Conservation (phyloP, 805 yeast species). For the Lachancea kluyveri region DNA sequence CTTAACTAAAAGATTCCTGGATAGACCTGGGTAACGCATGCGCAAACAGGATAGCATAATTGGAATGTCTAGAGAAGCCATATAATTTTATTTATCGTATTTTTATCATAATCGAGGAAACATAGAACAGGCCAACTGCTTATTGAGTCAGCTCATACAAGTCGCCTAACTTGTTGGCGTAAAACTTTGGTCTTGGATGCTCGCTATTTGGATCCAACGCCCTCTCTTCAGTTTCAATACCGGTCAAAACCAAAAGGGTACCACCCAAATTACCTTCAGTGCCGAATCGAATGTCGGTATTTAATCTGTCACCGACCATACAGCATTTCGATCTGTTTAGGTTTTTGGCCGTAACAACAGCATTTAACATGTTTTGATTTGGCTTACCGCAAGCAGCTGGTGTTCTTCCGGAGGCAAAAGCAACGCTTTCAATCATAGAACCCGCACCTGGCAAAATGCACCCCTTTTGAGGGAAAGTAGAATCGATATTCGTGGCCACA, state of each 20-base stretch:
- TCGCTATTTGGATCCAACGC: constrained; percentile 36
- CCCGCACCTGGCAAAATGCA: constrained; percentile 92
- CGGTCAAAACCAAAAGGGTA: constrained; percentile 83
- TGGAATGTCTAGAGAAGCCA: no score
- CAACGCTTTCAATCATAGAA: constrained; percentile 71
- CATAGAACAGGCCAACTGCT: no score
- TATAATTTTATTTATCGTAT: no score
- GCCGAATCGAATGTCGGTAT: constrained; percentile 94
- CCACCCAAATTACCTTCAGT: constrained; percentile 72
- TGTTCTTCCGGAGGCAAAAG: constrained; percentile 67
- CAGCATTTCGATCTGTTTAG: constrained; percentile 57
- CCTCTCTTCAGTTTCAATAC: constrained; percentile 73
- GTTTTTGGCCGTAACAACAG: constrained; percentile 62
- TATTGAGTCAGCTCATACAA: constrained; percentile 44
- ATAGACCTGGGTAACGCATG: no score
- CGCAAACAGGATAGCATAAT: no score
- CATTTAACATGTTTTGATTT: constrained; percentile 79
- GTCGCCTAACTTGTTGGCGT: constrained; percentile 71
- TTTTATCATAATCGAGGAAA: no score
- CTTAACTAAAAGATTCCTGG: no score
- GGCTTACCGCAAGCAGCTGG: constrained; percentile 96
- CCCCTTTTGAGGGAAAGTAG: constrained; percentile 90
- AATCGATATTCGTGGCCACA: constrained; percentile 90
- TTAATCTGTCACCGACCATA: constrained; percentile 93
- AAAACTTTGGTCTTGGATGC: constrained; percentile 53